These are phyloP conservation scores for Aureobasidium mangrovei DNA, from an alignment of 2,329 filamentous ascomycete species.

Conservation along the genomic window DNA sequence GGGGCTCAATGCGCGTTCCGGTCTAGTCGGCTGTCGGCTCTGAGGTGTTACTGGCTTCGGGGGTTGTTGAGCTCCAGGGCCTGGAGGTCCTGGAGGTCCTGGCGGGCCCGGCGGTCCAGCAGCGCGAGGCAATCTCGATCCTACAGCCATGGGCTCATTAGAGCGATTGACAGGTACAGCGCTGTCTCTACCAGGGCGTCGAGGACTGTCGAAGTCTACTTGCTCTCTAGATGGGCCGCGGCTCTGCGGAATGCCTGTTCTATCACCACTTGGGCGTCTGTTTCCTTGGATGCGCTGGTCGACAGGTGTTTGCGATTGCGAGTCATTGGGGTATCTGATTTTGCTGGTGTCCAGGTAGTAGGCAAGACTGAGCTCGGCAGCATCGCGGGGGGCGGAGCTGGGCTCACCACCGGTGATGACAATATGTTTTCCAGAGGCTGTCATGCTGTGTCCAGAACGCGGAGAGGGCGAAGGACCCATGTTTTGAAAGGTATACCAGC, in stretches of 20 bases:
- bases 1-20: conserved; percentile 14
- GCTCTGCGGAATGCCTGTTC: conserved; percentile 16
- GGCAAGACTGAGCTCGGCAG: conserved; percentile 75
- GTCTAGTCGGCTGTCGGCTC: conserved; percentile 15
- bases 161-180: conserved; percentile 21
- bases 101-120: conserved; percentile 35
- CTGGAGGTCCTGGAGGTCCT: conserved; percentile 46
- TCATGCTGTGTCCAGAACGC: conserved; percentile 96
- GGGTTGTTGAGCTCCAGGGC: conserved; percentile 54
- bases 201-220: conserved; percentile 18
- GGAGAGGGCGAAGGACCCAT: conserved; percentile 95
- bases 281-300: conserved; percentile 24
- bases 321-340: conserved; percentile 79
- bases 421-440: conserved; percentile 82
- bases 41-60: conserved; percentile 7
- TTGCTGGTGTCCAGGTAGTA: conserved; percentile 93
- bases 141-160: conserved; percentile 33
- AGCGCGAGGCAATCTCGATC: conserved; percentile 52
- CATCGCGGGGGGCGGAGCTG: conserved; percentile 71
- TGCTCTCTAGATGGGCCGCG: conserved; percentile 21
- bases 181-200: conserved; percentile 21
- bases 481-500: conserved; percentile 99
- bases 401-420: conserved; percentile 91
- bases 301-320: conserved; percentile 26
- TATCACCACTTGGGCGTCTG: conserved; percentile 27